A percentile compares a stretch with the other conserved stretches of the same genome.
phyloP scores from a whole-genome alignment of 805 yeast species.

The Cyberlindnera misumaiensis region DNA sequence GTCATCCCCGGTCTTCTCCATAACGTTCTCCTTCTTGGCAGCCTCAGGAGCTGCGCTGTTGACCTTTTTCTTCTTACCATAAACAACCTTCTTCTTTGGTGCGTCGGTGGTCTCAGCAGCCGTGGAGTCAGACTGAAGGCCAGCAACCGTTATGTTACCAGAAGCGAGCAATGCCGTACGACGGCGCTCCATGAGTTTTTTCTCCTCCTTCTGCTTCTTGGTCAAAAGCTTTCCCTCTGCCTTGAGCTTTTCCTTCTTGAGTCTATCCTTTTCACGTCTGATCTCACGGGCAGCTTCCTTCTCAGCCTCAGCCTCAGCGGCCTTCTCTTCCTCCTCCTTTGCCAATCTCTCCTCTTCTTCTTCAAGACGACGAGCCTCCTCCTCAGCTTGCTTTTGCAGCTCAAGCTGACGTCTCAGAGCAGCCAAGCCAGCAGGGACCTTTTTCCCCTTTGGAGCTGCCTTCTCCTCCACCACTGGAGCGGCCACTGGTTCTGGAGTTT shows the following conservation, averaged over 20 bases:
- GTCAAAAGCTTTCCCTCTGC: slow-evolving; percentile 94
- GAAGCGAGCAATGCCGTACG: slow-evolving; percentile 76
- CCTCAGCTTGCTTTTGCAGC: slow-evolving; percentile 80
- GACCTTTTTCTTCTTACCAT: slow-evolving; percentile 63
- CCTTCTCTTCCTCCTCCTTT: slow-evolving; percentile 43
- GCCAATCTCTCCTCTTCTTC: slow-evolving; percentile 63
- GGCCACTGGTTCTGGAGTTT: slow-evolving; percentile 24
- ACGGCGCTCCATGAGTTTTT: slow-evolving; percentile 79
- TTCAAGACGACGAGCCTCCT: slow-evolving; percentile 63
- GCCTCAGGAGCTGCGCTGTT: slow-evolving; percentile 22
- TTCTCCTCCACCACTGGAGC: slow-evolving; percentile 24
- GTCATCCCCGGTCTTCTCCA: slow-evolving; percentile 15
- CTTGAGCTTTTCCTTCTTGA: slow-evolving; percentile 83
- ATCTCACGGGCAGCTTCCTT: slow-evolving; percentile 50
- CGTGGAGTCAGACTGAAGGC: slow-evolving; percentile 35
- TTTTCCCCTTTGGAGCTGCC: slow-evolving; percentile 49
- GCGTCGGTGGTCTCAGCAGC: slow-evolving; percentile 18
- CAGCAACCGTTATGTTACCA: slow-evolving; percentile 70
- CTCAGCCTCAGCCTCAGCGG: slow-evolving; percentile 36
- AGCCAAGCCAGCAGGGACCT: slow-evolving; percentile 85
- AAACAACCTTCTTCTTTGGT: slow-evolving; percentile 50
- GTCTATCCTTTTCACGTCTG: slow-evolving; percentile 83
- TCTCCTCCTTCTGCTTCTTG: slow-evolving; percentile 92
- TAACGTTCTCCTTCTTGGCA: slow-evolving; percentile 19
- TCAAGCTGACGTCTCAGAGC: slow-evolving; percentile 88